These are phyloP conservation scores for Antitrichia curtipendula DNA, from an alignment of 225 moss, liverwort and hornwort species.

Conservation along the genomic window DNA sequence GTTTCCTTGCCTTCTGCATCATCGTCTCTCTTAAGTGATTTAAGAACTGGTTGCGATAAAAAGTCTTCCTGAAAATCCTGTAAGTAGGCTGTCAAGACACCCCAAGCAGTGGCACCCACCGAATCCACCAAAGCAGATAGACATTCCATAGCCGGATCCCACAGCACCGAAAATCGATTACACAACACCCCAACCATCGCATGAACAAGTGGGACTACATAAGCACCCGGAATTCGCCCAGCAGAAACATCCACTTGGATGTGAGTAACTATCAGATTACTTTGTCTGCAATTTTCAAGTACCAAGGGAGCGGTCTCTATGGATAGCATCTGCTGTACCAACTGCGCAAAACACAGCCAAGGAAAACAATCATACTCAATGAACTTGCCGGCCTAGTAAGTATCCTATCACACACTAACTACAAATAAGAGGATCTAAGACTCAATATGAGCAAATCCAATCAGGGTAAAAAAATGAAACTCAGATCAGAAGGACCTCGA, in stretches of 20 bases:
- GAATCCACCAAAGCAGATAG: conserved; percentile 59
- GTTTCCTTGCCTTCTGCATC: conserved; percentile 5
- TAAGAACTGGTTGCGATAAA: conserved; percentile 26
- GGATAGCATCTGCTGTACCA: conserved; percentile 50
- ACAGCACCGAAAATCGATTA: conserved; percentile 81
- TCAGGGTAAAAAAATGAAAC: not conserved
- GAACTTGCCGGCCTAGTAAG: not conserved
- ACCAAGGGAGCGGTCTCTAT: conserved; percentile 54
- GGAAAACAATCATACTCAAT: not conserved
- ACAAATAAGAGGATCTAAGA: not conserved
- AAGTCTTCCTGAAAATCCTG: conserved; percentile 44
- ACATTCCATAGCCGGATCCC: conserved; percentile 75
- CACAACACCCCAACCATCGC: conserved; percentile 73
- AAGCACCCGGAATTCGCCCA: conserved; percentile 44
- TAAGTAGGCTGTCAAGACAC: conserved; percentile 43
- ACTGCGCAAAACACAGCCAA: conserved; percentile 25
- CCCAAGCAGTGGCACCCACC: conserved; percentile 42
- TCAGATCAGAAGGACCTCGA: not conserved
- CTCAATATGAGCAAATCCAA: not conserved
- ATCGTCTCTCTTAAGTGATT: conserved; percentile 9
- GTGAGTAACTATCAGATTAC: conserved; percentile 42
- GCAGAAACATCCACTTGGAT: conserved; percentile 68
- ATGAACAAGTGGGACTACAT: conserved; percentile 64
- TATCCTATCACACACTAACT: not conserved
- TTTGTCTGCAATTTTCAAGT: conserved; percentile 67